Conservation (phyloP, 495 filamentous ascomycete species). For the Cercophora sp. region DNA sequence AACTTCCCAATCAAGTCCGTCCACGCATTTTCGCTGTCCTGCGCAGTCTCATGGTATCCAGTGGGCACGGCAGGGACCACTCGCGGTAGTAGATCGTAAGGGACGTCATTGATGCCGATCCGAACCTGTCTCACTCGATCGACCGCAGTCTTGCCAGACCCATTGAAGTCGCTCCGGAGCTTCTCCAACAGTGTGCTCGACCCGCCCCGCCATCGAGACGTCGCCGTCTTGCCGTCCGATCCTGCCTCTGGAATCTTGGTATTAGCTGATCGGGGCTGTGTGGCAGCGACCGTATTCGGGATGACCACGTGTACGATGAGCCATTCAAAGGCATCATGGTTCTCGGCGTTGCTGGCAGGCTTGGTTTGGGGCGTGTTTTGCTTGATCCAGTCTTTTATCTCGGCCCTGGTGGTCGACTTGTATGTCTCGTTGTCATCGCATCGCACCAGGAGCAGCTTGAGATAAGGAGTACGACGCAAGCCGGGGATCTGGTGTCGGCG, state of each 20-base stretch:
- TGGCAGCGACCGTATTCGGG: slow-evolving; percentile 70
- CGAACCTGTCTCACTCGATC: slow-evolving; percentile 86
- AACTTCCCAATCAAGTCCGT: slow-evolving; percentile 81
- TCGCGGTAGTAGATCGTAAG: slow-evolving; percentile 51
- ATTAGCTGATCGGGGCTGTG: slow-evolving; percentile 55
- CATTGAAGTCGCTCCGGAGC: slow-evolving; percentile 86
- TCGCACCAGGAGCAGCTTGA: slow-evolving; percentile 82
- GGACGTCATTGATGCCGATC: slow-evolving; percentile 60
- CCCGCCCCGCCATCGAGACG: slow-evolving; percentile 72
- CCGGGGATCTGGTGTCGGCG: slow-evolving; percentile 94
- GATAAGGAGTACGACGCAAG: slow-evolving; percentile 85
- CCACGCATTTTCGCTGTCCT: slow-evolving; percentile 70
- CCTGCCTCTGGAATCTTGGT: slow-evolving; percentile 34
- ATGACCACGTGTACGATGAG: slow-evolving; percentile 87
- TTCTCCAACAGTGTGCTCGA: slow-evolving; percentile 84
- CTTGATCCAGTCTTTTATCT: slow-evolving; percentile 88
- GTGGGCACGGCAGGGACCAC: slow-evolving; percentile 55
- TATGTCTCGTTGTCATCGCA: slow-evolving; percentile 95
- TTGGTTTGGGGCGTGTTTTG: slow-evolving; percentile 60
- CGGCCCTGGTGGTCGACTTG: slow-evolving; percentile 70
- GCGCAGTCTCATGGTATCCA: slow-evolving; percentile 58
- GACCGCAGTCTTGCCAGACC: slow-evolving; percentile 66
- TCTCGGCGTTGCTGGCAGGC: slow-evolving; percentile 51
- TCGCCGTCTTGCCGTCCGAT: slow-evolving; percentile 34
- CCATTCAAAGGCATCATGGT: slow-evolving; percentile 97